A percentile compares a stretch with the other conserved stretches of the same genome.
Evolutionary conservation across 2,329 filamentous ascomycete genomes (phyloP).

Genomic region (Fusarium caatingaense): DNA sequence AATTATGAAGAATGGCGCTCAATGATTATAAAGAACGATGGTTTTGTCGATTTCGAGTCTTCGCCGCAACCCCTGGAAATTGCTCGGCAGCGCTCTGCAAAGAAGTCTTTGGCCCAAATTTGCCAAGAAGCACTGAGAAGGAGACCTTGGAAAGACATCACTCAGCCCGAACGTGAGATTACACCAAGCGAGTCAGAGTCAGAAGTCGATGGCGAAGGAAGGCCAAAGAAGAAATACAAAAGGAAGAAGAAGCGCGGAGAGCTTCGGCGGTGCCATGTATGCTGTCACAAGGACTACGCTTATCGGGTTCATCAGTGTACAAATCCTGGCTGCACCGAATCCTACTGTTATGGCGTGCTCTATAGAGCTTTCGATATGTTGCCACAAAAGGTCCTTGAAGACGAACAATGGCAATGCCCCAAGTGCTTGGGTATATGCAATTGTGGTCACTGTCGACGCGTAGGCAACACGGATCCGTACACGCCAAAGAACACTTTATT

Average conservation of each 20-base stretch:
- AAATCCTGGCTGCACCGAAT: conserved; percentile 73
- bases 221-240: conserved; percentile 70
- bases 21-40: conserved; percentile 79
- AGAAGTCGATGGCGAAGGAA: conserved; percentile 73
- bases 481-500: conserved; percentile 87
- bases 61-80: conserved; percentile 78
- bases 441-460: conserved; percentile 79
- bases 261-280: conserved; percentile 80
- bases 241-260: conserved; percentile 66
- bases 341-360: conserved; percentile 93
- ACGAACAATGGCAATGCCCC: conserved; percentile 87
- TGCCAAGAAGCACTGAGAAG: conserved; percentile 87
- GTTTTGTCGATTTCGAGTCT: conserved; percentile 70
- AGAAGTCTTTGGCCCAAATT: conserved; percentile 89
- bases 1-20: conserved; percentile 87
- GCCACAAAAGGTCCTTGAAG: conserved; percentile 84
- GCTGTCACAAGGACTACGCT: conserved; percentile 79
- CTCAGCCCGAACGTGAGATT: conserved; percentile 65
- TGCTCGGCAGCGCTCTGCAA: conserved; percentile 73
- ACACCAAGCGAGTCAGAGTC: conserved; percentile 63
- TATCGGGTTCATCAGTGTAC: conserved; percentile 90
- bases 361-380: conserved; percentile 92
- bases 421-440: conserved; percentile 89
- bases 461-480: conserved; percentile 77
- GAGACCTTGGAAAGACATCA: conserved; percentile 86